Base-by-base conservation (phyloP, 495 filamentous ascomycete genomes). In the Arthonia radiata region DNA sequence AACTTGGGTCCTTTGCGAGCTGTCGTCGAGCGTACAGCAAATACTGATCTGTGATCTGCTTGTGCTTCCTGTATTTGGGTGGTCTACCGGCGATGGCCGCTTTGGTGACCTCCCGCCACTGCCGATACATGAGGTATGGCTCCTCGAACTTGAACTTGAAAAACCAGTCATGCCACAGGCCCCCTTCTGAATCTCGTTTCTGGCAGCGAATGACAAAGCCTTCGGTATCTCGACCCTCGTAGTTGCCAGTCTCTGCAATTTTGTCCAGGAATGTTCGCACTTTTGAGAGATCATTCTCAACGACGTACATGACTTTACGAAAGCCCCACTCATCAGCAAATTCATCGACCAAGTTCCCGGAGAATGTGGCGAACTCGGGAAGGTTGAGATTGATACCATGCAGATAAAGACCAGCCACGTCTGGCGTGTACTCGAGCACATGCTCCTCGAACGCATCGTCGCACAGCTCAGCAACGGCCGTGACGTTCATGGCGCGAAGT, bases 121-220 rank as follows among this genome's bases (percentile, higher is more conserved):
- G 89, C 18, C 86, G 67, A 42, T 92, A 97, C 77, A 97, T 78
- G 36, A 97, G 50, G 45, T 97, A 97, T 0, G 86, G 86, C 52
- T 97, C 89, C 43, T 97, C 86, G 28, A 94, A 97, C 52, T 97
- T 97, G 61, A 79, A 97, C 46, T 97, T 97, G 68, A 94, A 97
- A 52, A 97, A 94, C 83, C 83, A 97, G 45, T 94, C 78, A 11
- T 61, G 53, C 49, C 65, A 86, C 0, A 49, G 36, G 22, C 43
- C 46, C 2, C 40, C 39, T 7, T 50, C 51, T 6, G 43, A 48
- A 13, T 59, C 46, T 28, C 57, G 56, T 33, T 67, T 62, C 42
- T 77, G 70, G 52, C 86, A 94, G 29, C 86, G 71, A 31, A 97
- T 74, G 29, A 97, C 86, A 37, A 97, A 97, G 2, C 86, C 86